Percentiles rank a stretch among this genome's conserved stretches.
Evolutionary conservation across 2,329 filamentous ascomycete genomes (phyloP).

Genomic region (Helotiales sp.): DNA sequence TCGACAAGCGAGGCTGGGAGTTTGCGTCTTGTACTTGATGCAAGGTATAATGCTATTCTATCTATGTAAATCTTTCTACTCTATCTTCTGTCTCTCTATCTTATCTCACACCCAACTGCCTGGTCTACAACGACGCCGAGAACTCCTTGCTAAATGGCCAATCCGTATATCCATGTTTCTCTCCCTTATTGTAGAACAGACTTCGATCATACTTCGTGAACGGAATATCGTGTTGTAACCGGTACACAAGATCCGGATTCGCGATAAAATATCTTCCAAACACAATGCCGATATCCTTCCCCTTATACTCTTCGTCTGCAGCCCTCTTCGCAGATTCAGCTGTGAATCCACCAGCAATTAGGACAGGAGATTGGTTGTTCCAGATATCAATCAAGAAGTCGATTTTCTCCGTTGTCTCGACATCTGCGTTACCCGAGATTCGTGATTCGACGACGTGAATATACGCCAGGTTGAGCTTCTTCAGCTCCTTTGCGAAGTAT

Average conservation of each 20-base stretch:
- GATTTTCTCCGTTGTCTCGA: slow-evolving; percentile 40
- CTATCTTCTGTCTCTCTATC: not conserved
- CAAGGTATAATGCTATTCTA: not conserved
- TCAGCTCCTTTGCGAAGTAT: slow-evolving; percentile 53
- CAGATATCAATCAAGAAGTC: slow-evolving; percentile 48
- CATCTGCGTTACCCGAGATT: slow-evolving; percentile 36
- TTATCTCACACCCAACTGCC: too few relatives aligned
- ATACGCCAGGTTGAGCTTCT: slow-evolving; percentile 56
- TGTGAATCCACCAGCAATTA: slow-evolving; percentile 51
- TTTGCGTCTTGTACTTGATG: too few relatives aligned
- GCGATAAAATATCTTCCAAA: slow-evolving; percentile 47
- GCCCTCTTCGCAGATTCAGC: slow-evolving; percentile 40
- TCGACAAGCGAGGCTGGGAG: too few relatives aligned
- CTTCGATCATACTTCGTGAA: slow-evolving; percentile 42
- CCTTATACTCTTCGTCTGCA: slow-evolving; percentile 37
- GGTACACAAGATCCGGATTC: slow-evolving; percentile 46
- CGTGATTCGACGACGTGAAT: slow-evolving; percentile 60
- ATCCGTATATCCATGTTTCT: slow-evolving; percentile 38
- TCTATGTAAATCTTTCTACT: not conserved
- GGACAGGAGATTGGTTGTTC: slow-evolving; percentile 43
- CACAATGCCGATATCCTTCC: slow-evolving; percentile 40
- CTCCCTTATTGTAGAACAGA: slow-evolving; percentile 37
- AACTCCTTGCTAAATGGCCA: slow-evolving; percentile 37
- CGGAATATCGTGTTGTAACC: slow-evolving; percentile 40
- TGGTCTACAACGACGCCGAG: slow-evolving; percentile 25